phyloP scores from a whole-genome alignment of 768 basidiomycete species.

The Leucocoprinus birnbaumii region DNA sequence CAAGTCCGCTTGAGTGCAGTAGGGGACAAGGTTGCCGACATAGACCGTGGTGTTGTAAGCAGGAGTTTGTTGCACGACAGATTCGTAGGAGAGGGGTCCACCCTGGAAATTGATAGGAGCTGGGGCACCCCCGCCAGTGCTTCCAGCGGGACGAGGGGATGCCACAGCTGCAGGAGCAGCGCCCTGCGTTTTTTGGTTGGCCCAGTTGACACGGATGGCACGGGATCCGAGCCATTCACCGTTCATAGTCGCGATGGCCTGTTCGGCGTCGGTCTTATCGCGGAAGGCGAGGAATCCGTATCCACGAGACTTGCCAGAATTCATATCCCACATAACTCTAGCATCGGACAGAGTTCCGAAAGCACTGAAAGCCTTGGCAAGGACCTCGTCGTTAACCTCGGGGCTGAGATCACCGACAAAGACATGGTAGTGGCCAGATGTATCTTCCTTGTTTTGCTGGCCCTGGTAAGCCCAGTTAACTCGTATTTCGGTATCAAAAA shows the following conservation, averaged over 20 bases:
- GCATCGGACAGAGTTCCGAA: conserved; percentile 97
- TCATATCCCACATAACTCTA: conserved; percentile 99
- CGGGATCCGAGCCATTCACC: conserved; percentile 98
- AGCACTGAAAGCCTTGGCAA: conserved; percentile 94
- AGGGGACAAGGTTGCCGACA: conserved; percentile 97
- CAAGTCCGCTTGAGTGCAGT: conserved; percentile 95
- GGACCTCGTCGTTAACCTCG: conserved; percentile 97
- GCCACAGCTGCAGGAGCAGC: conserved; percentile 38
- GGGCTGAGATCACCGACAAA: conserved; percentile 99
- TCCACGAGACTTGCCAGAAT: conserved; percentile 96
- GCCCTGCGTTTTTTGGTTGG: conserved; percentile 94
- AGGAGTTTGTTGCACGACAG: conserved; percentile 91
- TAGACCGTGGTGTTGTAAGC: conserved; percentile 96
- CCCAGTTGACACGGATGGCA: conserved; percentile 99
- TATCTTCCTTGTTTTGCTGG: conserved; percentile 98
- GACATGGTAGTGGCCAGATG: conserved; percentile 95
- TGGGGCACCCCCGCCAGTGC: conserved; percentile 58
- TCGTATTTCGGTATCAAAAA: conserved; percentile 98
- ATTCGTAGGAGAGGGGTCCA: conserved; percentile 86
- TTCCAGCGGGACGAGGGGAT: conserved; percentile 35
- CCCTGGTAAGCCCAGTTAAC: conserved; percentile 99
- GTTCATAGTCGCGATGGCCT: conserved; percentile 99
- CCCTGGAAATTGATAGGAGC: conserved; percentile 91
- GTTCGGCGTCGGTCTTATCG: conserved; percentile 98
- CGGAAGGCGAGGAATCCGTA: conserved; percentile 99